Base-by-base conservation (phyloP, 1,284 basidiomycete genomes). In the Rhizoctonia solani region DNA sequence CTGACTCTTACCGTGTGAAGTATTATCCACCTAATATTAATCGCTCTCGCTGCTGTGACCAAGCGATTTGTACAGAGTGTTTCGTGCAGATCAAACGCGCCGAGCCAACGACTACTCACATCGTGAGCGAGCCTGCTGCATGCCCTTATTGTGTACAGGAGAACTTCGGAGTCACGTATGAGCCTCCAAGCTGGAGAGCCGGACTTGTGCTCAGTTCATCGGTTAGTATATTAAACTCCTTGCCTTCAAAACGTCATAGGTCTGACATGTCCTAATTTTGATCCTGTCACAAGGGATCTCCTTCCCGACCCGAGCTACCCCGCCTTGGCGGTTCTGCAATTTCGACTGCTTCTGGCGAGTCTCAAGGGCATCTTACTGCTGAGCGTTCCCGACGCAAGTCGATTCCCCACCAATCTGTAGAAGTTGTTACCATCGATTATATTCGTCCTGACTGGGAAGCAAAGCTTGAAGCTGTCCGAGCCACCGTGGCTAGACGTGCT, bases 1-100 rank as follows among this genome's bases (percentile, higher is more conserved):
- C 63, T 61, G 27, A 61, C 44, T 39, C 21, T 49, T 68, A 32
- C 63, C 66, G 66, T 69, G 50, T 66, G 27, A 73, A 93, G 88
- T 95, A 95, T 78, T 98, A 97, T 75, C 95, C 95, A 34, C 83
- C 90, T 29, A 95, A 96, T 76, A 96, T 98, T 78, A 98, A 99
- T 77, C 89, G 88, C 71, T 97, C 95, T 23, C 86, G 96, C 74
- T 99, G 96, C 78, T 99, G 96, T 77, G 93, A 95, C 80, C 96
- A 99, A 74, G 90, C 93, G 30, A 95, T 99, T 73, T 99, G 96
- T 77, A 98, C 96, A 34, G 96, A 99, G 78, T 99, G 96, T 77
- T 99, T 99, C 75, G 95, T 98, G 16, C 95, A 98, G 80, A 98
- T 99, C 80, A 98, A 98, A 80, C 89, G 96, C 63, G 86, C 85